phyloP scores from a whole-genome alignment of 768 basidiomycete species.

The Saitozyma sp. region DNA sequence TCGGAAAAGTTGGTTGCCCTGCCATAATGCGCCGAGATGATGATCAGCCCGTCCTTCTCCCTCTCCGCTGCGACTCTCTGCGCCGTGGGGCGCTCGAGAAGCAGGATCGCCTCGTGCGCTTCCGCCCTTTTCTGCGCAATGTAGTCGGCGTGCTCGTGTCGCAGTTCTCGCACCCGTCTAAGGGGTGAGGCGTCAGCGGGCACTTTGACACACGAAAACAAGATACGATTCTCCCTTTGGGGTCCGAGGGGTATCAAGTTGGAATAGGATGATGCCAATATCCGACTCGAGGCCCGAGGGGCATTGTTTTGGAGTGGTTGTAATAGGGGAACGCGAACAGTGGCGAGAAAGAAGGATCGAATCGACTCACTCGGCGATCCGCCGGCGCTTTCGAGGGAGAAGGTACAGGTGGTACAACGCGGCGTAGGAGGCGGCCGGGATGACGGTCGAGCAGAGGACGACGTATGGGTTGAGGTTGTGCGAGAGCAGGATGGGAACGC shows the following conservation, averaged over 20 bases:
- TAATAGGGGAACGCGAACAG: too few species aligned
- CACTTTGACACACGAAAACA: neutral
- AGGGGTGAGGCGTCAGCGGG: conserved; percentile 53
- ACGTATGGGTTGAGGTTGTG: conserved; percentile 47
- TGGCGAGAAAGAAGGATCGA: neutral
- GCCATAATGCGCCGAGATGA: conserved; percentile 74
- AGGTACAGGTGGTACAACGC: conserved; percentile 52
- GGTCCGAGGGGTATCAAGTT: too few species aligned
- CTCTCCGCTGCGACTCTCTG: conserved; percentile 67
- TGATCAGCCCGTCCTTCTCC: conserved; percentile 70
- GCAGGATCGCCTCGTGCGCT: conserved; percentile 62
- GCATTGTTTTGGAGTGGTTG: too few species aligned
- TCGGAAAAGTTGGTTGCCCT: conserved; percentile 53
- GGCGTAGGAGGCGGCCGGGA: conserved; percentile 50
- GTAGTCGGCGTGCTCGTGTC: conserved; percentile 65
- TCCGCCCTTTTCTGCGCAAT: conserved; percentile 65
- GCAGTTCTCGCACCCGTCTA: conserved; percentile 69
- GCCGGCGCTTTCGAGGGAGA: conserved; percentile 44
- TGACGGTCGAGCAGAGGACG: conserved; percentile 43
- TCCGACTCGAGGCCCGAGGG: too few species aligned
- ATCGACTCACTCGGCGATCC: conserved; percentile 41
- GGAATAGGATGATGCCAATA: too few species aligned
- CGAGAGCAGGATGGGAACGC: conserved; percentile 49
- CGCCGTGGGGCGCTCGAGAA: conserved; percentile 69
- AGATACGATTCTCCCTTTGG: too few species aligned